phyloP scores from a whole-genome alignment of 148 eudicot species.

The Chenopodium album region DNA sequence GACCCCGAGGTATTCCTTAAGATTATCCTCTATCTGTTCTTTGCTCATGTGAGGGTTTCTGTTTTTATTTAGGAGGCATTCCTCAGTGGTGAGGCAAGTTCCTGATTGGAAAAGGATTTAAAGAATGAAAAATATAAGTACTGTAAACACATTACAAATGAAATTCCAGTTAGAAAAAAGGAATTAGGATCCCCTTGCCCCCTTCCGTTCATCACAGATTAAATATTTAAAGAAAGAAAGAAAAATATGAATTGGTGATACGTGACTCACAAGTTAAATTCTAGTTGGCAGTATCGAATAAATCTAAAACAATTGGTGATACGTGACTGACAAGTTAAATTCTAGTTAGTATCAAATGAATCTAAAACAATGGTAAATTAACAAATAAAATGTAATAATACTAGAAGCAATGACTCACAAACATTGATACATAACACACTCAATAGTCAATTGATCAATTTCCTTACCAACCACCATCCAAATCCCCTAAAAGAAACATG shows the following conservation, averaged over 20 bases:
- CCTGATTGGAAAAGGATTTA: constrained; percentile 42
- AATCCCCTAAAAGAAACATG: neutral
- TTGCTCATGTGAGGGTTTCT: constrained; percentile 85
- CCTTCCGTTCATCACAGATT: too few species aligned
- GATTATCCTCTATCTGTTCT: constrained; percentile 76
- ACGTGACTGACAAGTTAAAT: too few species aligned
- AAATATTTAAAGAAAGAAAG: neutral
- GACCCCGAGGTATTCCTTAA: constrained; percentile 85
- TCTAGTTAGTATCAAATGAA: neutral
- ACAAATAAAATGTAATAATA: neutral
- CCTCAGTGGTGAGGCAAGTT: constrained; percentile 94
- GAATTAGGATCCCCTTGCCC: neutral
- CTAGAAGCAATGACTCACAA: neutral
- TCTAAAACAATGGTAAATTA: neutral
- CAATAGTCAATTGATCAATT: neutral
- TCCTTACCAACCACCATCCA: neutral
- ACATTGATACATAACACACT: neutral
- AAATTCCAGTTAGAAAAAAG: neutral
- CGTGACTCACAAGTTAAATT: neutral
- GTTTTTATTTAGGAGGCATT: constrained; percentile 88
- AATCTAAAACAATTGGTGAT: too few species aligned
- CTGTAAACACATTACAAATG: neutral
- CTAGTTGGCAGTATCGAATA: neutral
- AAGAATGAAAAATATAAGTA: neutral
- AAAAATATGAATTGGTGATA: neutral